A percentile compares a stretch with the other conserved stretches of the same genome.
These are phyloP conservation scores for Mycena capillaripes DNA, from an alignment of 768 basidiomycete species.

Conservation along the genomic window DNA sequence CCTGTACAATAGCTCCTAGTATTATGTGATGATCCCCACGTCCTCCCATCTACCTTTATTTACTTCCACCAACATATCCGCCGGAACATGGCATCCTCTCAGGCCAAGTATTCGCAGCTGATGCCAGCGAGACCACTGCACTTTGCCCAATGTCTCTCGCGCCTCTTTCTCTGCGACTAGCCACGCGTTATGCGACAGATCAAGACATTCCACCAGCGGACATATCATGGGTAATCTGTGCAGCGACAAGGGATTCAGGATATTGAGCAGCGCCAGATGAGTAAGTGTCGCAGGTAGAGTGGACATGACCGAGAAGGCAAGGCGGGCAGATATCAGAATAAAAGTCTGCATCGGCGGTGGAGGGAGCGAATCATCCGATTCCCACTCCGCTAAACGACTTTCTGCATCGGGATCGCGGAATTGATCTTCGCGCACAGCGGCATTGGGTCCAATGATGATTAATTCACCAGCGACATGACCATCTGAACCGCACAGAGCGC, in stretches of 20 bases:
- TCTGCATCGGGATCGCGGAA: conserved; percentile 45
- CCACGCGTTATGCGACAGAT: conserved; percentile 77
- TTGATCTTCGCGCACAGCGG: conserved; percentile 57
- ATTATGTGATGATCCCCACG: conserved; percentile 62
- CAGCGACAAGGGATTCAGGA: conserved; percentile 63
- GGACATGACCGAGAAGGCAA: conserved; percentile 61
- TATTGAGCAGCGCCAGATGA: conserved; percentile 68
- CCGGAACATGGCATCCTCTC: conserved; percentile 64
- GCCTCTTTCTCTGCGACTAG: conserved; percentile 48
- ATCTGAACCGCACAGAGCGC: conserved; percentile 62
- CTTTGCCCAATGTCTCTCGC: conserved; percentile 57
- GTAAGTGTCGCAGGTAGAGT: conserved; percentile 76
- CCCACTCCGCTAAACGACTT: conserved; percentile 56
- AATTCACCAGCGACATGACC: conserved; percentile 76
- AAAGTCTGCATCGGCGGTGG: conserved; percentile 59
- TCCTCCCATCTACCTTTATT: conserved; percentile 79
- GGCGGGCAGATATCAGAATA: conserved; percentile 62
- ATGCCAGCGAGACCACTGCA: conserved; percentile 72
- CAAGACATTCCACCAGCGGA: conserved; percentile 73
- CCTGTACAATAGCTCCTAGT: conserved; percentile 32
- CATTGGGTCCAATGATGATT: conserved; percentile 71
- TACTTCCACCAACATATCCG: conserved; percentile 57
- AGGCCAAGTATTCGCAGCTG: conserved; percentile 69
- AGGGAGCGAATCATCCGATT: conserved; percentile 52
- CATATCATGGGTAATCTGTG: conserved; percentile 71